Percentiles rank a stretch among this genome's conserved stretches.
Conservation (phyloP, 805 yeast genomes). For the Myxozyma vanderwaltii region DNA sequence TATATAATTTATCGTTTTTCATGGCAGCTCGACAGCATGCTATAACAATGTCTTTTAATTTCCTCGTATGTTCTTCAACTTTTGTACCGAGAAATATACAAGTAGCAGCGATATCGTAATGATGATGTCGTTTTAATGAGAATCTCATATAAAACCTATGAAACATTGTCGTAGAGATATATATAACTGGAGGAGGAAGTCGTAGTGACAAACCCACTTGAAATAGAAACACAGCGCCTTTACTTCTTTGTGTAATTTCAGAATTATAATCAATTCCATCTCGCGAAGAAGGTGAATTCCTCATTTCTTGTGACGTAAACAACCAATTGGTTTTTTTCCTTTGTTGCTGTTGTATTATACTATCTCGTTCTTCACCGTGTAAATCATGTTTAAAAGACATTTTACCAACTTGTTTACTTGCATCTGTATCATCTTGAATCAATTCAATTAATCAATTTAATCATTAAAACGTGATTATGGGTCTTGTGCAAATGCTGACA, state of each 20-base stretch:
- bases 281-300: constrained; percentile 42
- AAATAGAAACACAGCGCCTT: constrained; percentile 53
- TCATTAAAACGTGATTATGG: too few relatives aligned
- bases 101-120: constrained; percentile 55
- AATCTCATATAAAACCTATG: constrained; percentile 57
- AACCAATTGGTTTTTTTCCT: constrained; percentile 32
- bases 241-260: constrained; percentile 50
- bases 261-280: constrained; percentile 45
- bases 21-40: constrained; percentile 53
- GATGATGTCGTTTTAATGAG: constrained; percentile 49
- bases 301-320: constrained; percentile 27
- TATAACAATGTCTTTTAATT: constrained; percentile 53
- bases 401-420: too few relatives aligned
- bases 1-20: constrained; percentile 45
- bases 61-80: constrained; percentile 55
- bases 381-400: too few relatives aligned
- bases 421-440: too few relatives aligned
- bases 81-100: constrained; percentile 56
- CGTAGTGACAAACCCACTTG: constrained; percentile 50
- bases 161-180: constrained; percentile 52
- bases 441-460: too few relatives aligned
- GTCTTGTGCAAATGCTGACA: too few relatives aligned
- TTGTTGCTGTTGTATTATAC: background rate
- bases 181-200: constrained; percentile 52
- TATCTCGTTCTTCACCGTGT: background rate